phyloP scores from a whole-genome alignment of 331 rosid genomes.

The Quercus lobata region DNA sequence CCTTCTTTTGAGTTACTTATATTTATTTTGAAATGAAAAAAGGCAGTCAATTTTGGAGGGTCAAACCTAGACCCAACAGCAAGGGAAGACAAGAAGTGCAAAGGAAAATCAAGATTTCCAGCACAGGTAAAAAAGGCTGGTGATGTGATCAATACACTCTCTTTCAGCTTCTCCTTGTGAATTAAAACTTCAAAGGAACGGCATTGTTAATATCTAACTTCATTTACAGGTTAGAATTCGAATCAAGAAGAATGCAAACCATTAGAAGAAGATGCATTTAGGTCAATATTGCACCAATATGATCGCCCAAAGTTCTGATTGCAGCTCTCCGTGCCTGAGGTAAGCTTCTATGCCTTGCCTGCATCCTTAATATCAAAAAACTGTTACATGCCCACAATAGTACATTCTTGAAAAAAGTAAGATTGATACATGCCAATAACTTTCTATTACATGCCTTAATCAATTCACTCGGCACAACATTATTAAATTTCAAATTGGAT shows the following conservation, averaged over 20 bases:
- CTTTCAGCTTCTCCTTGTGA: not conserved
- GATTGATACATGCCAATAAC: too few relatives aligned
- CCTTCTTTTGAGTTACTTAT: too few relatives aligned
- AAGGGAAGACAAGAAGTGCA: constrained; percentile 27
- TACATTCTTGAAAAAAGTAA: too few relatives aligned
- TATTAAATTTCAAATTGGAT: not conserved
- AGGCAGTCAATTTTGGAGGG: constrained; percentile 6
- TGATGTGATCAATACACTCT: not conserved
- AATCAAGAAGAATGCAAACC: constrained; percentile 18
- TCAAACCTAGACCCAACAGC: too few relatives aligned
- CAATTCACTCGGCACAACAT: not conserved
- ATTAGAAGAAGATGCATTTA: constrained; percentile 23
- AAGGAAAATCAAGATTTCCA: constrained; percentile 25
- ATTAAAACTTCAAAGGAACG: not conserved
- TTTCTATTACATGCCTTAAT: not conserved
- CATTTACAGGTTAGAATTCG: constrained; percentile 10
- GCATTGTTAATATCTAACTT: not conserved
- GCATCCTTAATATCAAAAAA: too few relatives aligned
- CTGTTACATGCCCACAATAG: too few relatives aligned
- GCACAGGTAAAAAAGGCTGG: constrained; percentile 7
- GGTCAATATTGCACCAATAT: constrained; percentile 19
- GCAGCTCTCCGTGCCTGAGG: constrained; percentile 28
- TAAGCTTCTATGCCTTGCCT: not conserved
- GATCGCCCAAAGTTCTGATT: constrained; percentile 29
- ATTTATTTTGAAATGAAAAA: not conserved